phyloP scores from a whole-genome alignment of 805 yeast genomes.

The Lachancea waltii region DNA sequence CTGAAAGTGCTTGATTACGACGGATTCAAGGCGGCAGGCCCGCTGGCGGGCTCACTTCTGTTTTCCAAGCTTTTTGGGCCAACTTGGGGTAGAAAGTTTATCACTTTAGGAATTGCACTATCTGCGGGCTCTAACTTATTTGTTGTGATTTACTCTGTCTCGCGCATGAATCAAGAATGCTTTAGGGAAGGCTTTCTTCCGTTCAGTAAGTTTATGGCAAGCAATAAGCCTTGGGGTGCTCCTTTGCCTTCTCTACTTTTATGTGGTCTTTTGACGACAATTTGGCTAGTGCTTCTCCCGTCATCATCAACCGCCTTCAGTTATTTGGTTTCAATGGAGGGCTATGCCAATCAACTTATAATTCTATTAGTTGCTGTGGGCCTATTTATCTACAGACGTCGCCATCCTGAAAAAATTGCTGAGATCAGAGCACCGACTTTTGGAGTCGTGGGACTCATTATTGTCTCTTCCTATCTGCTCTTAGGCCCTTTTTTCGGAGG shows the following conservation, averaged over 20 bases:
- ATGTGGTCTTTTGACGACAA: slow-evolving; percentile 29
- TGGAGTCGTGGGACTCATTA: slow-evolving; percentile 43
- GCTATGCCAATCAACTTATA: slow-evolving; percentile 43
- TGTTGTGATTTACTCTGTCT: slow-evolving; percentile 52
- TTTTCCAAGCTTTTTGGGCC: slow-evolving; percentile 52
- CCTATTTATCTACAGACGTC: slow-evolving; percentile 44
- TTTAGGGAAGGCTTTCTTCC: slow-evolving; percentile 61
- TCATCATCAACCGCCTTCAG: slow-evolving; percentile 35
- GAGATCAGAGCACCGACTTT: slow-evolving; percentile 45
- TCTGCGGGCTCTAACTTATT: slow-evolving; percentile 58
- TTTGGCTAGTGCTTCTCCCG: slow-evolving; percentile 33
- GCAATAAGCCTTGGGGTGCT: slow-evolving; percentile 50
- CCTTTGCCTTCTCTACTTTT: slow-evolving; percentile 45
- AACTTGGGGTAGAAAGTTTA: slow-evolving; percentile 45
- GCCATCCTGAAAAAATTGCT: slow-evolving; percentile 44
- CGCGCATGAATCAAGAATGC: slow-evolving; percentile 59
- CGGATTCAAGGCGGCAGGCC: slow-evolving; percentile 49
- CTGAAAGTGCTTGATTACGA: slow-evolving; percentile 47
- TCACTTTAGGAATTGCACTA: slow-evolving; percentile 53
- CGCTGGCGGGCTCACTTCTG: slow-evolving; percentile 51
- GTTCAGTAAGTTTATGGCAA: slow-evolving; percentile 43
- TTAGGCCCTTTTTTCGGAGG: slow-evolving; percentile 39
- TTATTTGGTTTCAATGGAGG: slow-evolving; percentile 40
- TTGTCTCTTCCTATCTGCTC: slow-evolving; percentile 42
- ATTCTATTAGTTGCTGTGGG: slow-evolving; percentile 51